Evolutionary conservation across 2,329 filamentous ascomycete genomes (phyloP), one percentile per base, ranked within the genome.

Genomic region (Lizonia empirigonia): DNA sequence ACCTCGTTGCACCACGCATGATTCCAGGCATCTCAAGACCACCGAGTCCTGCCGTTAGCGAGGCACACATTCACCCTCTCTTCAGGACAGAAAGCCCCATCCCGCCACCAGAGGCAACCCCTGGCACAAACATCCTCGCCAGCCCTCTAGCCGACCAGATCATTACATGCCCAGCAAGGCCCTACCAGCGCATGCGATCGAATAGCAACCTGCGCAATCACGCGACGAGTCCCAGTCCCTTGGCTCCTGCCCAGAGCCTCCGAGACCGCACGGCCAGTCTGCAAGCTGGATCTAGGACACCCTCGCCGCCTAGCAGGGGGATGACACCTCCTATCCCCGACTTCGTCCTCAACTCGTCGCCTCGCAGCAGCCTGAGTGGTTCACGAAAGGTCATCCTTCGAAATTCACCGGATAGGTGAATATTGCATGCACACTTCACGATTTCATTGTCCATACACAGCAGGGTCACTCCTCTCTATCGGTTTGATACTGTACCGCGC

Each of bases 61-160:
- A 91, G 68, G 79, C 85, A 3, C 84, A 91, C 65, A 91, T 91
- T 36, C 89, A 92, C 69, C 89, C 89, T 7, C 79, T 92, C 3
- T 91, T 92, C 76, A 81, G 89, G 52, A 86, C 85, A 5, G 87
- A 90, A 65, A 88, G 85, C 32, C 86, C 86, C 0, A 81, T 78
- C 1, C 87, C 87, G 7, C 85, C 87, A 1, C 83, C 88, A 0
- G 74, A 83, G 5, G 63, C 64, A 1, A 88, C 86, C 0, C 85
- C 87, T 0, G 86, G 87, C 0, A 92, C 89, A 0, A 80, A 86
- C 13, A 86, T 92, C 39, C 77, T 85, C 9, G 89, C 88, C 0
- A 85, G 88, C 2, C 88, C 88, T 0, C 81, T 85, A 32, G 85
- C 85, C 3, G 88, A 85, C 4, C 82, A 86, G 58, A 74, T 87